These are phyloP conservation scores for Raddia guianensis DNA, from an alignment of 176 grass and related monocot species.

Conservation along the genomic window DNA sequence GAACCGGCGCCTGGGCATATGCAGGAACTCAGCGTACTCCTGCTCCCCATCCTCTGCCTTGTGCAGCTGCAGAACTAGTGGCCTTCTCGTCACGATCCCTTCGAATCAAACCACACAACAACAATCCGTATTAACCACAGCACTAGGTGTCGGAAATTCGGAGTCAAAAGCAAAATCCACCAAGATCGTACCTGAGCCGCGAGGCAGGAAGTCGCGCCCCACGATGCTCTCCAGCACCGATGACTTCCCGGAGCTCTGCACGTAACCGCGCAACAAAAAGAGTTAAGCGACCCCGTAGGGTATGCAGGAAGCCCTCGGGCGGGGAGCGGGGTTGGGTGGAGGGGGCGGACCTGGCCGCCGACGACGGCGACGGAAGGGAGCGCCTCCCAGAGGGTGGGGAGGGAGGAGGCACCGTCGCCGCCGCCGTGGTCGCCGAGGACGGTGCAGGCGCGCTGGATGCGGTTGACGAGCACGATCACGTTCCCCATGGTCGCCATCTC, in stretches of 20 bases:
- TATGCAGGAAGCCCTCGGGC: constrained; percentile 28
- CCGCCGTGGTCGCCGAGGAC: constrained; percentile 91
- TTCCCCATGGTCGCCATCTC: constrained; percentile 85
- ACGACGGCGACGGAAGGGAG: constrained; percentile 96
- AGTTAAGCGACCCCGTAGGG: not conserved
- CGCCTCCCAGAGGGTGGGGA: constrained; percentile 89
- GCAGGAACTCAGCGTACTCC: constrained; percentile 86
- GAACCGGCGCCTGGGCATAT: constrained; percentile 68
- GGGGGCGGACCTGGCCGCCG: constrained; percentile 68
- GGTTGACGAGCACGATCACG: constrained; percentile 91
- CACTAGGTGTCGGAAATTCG: not conserved
- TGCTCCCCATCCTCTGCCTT: constrained; percentile 64
- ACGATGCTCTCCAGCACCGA: constrained; percentile 97
- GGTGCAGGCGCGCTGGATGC: constrained; percentile 94
- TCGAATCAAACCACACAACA: constrained; percentile 18
- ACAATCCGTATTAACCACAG: not conserved
- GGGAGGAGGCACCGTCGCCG: constrained; percentile 46
- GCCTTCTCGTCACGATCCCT: constrained; percentile 97
- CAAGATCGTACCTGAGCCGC: constrained; percentile 68
- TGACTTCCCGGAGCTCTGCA: constrained; percentile 92
- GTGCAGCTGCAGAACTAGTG: constrained; percentile 88
- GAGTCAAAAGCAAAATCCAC: not conserved
- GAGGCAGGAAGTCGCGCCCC: constrained; percentile 88
- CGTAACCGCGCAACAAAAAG: not conserved
- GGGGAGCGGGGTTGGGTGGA: not conserved